Evolutionary conservation across 2,329 filamentous ascomycete species (phyloP), one percentile per base, ranked within the genome.

Genomic region (Juglanconis oblonga): DNA sequence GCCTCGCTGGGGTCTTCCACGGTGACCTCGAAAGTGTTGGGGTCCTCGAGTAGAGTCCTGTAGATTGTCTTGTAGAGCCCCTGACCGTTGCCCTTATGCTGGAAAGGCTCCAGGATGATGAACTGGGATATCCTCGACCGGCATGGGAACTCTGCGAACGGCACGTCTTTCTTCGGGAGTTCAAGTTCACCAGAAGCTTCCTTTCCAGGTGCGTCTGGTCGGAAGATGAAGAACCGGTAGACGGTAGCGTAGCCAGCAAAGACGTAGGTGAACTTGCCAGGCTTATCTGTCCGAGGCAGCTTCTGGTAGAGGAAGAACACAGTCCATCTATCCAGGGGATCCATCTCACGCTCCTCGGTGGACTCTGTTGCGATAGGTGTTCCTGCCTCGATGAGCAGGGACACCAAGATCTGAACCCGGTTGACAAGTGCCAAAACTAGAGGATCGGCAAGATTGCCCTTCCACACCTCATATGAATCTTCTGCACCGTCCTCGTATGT

Each of bases 381-480:
- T n/a, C 93, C 95, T 33, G 91, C 95, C 73, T 99, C 96, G 63
- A 99, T 97, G 72, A 92, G 96, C 62, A 98, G 81, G 14, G 91
- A 86, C 5, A 93, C 85, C 40, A 96, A 79, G 58, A 97, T 86
- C 75, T 97, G 92, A 65, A 96, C 84, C 55, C 93, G 91, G 63
- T 86, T 86, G 68, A 97, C 80, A 44, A 97, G 78, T 68, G 87
- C 82, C 69, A 85, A 84, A 47, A 96, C 86, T 14, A 81, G 81
- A 0, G 83, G 77, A 70, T 97, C 88, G 2, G 83, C 80, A 55
- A 99, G 79, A 55, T 79, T 89, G 8, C 91, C 89, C 66, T 85
- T 87, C 91, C 93, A 97, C 57, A 98, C 84, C 74, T 97, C 92
- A 71, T 90, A 97, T 31, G 81, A 82, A 57, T 85, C 84, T 50